Evolutionary conservation across 768 basidiomycete species (phyloP).

Genomic region (Dioszegia crocea): DNA sequence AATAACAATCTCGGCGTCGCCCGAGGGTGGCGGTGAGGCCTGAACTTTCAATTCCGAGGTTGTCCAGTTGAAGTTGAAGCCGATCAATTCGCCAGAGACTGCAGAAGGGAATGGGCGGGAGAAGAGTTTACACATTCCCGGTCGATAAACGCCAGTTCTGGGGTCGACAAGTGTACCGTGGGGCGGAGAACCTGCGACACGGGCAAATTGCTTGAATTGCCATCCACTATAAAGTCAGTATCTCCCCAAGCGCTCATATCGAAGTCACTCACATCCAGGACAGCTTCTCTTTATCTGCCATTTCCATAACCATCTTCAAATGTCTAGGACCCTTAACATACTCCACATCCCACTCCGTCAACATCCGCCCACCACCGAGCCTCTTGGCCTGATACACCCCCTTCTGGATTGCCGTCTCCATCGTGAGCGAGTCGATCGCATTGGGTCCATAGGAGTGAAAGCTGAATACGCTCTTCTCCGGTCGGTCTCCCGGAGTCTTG

Average conservation of each 20-base stretch:
- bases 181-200: conserved; percentile 18
- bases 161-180: conserved; percentile 19
- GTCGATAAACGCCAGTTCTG: conserved; percentile 15
- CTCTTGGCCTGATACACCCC: conserved; percentile 18
- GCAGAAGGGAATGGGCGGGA: conserved; percentile 18
- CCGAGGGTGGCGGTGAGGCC: neutral
- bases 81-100: conserved; percentile 12
- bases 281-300: conserved; percentile 13
- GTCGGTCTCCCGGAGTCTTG: conserved; percentile 21
- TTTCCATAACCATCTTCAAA: conserved; percentile 11
- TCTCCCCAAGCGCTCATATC: neutral
- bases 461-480: conserved; percentile 21
- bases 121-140: conserved; percentile 20
- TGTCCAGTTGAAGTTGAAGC: conserved; percentile 17
- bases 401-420: conserved; percentile 17
- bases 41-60: conserved; percentile 14
- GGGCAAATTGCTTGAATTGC: conserved; percentile 22
- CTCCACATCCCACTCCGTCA: conserved; percentile 23
- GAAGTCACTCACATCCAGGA: conserved; percentile 14
- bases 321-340: conserved; percentile 15
- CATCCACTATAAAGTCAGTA: conserved; percentile 10
- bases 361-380: conserved; percentile 18
- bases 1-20: conserved; percentile 13
- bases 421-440: conserved; percentile 14
- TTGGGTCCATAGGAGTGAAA: conserved; percentile 22